Base-by-base conservation (phyloP, 805 yeast species). In the Yarrowia sp. region DNA sequence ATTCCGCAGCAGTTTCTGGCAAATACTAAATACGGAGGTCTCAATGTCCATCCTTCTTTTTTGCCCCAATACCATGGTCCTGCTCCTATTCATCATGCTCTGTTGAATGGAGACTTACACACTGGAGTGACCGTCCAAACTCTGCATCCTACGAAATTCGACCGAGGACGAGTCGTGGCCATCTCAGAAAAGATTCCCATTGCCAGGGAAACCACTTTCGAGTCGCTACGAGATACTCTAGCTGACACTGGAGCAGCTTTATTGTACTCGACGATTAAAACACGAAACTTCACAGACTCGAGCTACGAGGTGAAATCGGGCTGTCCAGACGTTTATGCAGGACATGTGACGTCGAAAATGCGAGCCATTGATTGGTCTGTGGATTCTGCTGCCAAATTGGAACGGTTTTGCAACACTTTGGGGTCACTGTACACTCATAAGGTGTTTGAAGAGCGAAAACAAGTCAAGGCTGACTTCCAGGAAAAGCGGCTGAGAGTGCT, bases 101-200 rank as follows among this genome's bases (percentile, higher is more conserved):
- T 95, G 12, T 73, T 92, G 70, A 83, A 88, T 66, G 80, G 80
- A 43, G 92, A 88, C 68, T 36, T 67, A 0, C 66, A 54, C 17
- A 88, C 98, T 0, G 99, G 98, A 0, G 96, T 91, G 17, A 84
- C 97, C 0, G 82, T 95, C 0, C 99, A 95, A 73, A 90, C 97
- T 0, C 75, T 95, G 24, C 97, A 95, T 71, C 97, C 98, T 0
- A 81, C 88, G 0, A 82, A 85, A 72, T 95, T 95, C 71, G 99
- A 95, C 70, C 79, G 78, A 35, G 99, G 99, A 1, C 78, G 80
- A 1, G 82, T 93, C 0, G 72, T 95, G 2, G 74, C 79, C 17
- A 96, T 88, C 67, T 80, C 89, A 0, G 71, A 71, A 1, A 78
- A 78, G 26, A 69, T 84, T 0, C 68, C 71, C 0, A 78, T 90